Evolutionary conservation across 805 yeast genomes (phyloP), one percentile per base, ranked within the genome.

Genomic region (Scheffersomyces amazonensis): DNA sequence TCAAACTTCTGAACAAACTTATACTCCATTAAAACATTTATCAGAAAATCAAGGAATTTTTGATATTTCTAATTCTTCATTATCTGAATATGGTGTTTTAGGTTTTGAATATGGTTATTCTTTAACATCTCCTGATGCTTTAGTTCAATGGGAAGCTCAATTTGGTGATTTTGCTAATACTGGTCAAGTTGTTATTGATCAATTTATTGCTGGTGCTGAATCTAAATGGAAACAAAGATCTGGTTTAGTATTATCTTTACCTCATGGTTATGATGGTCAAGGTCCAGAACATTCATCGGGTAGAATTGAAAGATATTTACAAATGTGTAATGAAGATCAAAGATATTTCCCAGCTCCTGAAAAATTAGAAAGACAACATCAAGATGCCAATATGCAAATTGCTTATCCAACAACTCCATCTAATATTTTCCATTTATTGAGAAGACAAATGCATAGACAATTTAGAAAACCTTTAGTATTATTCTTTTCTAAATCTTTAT

Each of bases 241-340:
- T 11, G 99, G 99, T 64, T 62, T 93, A 43, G 96, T 93, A 27
- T 71, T 93, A 53, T 87, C 97, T 3, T 77, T 93, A 68, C 99
- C 99, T 41, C 99, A 93, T 64, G 99, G 99, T 73, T 93, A 90
- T 66, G 99, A 93, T 64, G 99, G 99, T 51, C 99, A 93, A 75
- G 99, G 99, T 58, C 98, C 99, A 50, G 99, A 93, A 75, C 99
- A 93, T 71, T 93, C 99, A 19, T 87, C 96, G 40, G 98, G 96
- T 57, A 84, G 98, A 78, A 69, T 93, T 39, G 99, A 93, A 75
- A 83, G 99, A 75, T 93, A 89, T 73, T 76, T 93, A 67, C 96
- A 87, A 73, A 70, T 93, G 60, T 84, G 96, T 60, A 90, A 90
- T 63, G 99, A 93, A 73, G 99, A 93, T 66, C 88, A 87, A 56